Percentiles rank a stretch among this genome's conserved stretches.
phyloP scores from a whole-genome alignment of 1,284 basidiomycete genomes.

The Naganishia albida region DNA sequence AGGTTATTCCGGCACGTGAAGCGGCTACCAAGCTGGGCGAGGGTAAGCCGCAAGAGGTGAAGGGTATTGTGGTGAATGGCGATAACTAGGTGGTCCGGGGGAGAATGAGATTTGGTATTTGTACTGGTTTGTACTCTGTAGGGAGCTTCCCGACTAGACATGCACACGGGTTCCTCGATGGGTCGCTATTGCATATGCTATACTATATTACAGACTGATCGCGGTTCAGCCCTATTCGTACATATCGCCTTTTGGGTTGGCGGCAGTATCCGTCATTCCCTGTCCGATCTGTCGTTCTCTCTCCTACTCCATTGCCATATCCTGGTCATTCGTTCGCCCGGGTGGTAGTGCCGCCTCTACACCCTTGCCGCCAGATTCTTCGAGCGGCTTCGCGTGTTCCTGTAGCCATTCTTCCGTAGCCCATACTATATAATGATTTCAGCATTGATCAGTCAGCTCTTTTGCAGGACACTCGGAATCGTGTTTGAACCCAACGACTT shows the following conservation, averaged over 20 bases:
- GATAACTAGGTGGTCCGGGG: slow-evolving; percentile 6
- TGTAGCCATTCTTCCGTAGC: slow-evolving; percentile 51
- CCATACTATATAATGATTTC: slow-evolving; percentile 43
- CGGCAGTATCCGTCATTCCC: too few species aligned
- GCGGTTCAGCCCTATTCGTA: background rate
- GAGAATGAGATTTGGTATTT: background rate
- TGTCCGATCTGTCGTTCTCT: background rate
- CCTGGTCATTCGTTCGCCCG: background rate
- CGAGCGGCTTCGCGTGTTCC: slow-evolving; percentile 43
- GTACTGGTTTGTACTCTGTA: slow-evolving; percentile 1
- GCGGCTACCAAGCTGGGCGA: slow-evolving; percentile 48
- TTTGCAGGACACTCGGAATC: background rate
- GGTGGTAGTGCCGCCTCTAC: slow-evolving; percentile 31
- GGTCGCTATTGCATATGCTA: background rate
- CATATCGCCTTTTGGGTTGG: too few species aligned
- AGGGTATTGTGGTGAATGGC: slow-evolving; percentile 43
- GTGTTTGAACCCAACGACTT: slow-evolving; percentile 32
- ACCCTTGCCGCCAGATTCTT: slow-evolving; percentile 37
- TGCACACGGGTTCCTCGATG: background rate
- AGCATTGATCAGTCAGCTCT: background rate
- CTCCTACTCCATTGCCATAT: slow-evolving; percentile 21
- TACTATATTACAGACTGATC: slow-evolving; percentile 23
- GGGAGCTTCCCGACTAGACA: background rate
- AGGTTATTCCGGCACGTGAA: slow-evolving; percentile 50
- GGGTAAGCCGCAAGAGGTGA: slow-evolving; percentile 45